Percentiles rank a stretch among this genome's conserved stretches.
Conservation (phyloP, 306 rosid species). For the Gastrolobium bilobum region DNA sequence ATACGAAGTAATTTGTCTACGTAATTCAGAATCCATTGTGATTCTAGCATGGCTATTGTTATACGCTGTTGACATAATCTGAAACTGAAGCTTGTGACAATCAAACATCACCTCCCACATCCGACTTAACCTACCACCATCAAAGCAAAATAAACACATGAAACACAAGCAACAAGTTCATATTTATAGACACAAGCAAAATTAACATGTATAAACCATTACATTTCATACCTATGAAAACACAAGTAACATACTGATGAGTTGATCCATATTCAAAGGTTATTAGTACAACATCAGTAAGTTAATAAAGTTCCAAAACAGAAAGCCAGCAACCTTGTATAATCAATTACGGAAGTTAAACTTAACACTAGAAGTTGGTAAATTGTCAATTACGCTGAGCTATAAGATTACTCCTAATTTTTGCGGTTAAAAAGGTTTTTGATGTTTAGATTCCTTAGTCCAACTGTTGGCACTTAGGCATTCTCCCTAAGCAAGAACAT, state of each 20-base stretch:
- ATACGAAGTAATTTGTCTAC: constrained; percentile 63
- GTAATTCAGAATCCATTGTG: constrained; percentile 65
- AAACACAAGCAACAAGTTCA: constrained; percentile 35
- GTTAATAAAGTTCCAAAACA: not conserved
- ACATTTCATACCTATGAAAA: not conserved
- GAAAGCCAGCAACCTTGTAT: constrained; percentile 4
- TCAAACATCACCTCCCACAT: constrained; percentile 95
- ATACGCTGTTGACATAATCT: constrained; percentile 64
- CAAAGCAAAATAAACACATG: constrained; percentile 35
- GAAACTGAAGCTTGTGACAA: constrained; percentile 83
- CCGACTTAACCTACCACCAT: constrained; percentile 77
- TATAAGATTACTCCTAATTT: constrained; percentile 2
- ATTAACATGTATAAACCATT: constrained; percentile 1
- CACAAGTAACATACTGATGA: not conserved
- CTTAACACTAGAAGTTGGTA: no score
- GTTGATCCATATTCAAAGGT: constrained; percentile 14
- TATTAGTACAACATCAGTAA: not conserved
- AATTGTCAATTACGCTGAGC: not conserved
- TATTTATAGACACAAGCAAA: constrained; percentile 11
- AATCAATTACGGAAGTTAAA: constrained; percentile 4
- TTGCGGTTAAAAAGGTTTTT: not conserved
- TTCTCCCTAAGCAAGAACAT: not conserved
- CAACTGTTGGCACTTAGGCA: not conserved
- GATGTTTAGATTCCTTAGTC: not conserved
- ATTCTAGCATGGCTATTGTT: constrained; percentile 59